A percentile compares a stretch with the other conserved stretches of the same genome.
These are phyloP conservation scores for Solanum bukasovii DNA, from an alignment of 257 asterid genomes.

Conservation along the genomic window DNA sequence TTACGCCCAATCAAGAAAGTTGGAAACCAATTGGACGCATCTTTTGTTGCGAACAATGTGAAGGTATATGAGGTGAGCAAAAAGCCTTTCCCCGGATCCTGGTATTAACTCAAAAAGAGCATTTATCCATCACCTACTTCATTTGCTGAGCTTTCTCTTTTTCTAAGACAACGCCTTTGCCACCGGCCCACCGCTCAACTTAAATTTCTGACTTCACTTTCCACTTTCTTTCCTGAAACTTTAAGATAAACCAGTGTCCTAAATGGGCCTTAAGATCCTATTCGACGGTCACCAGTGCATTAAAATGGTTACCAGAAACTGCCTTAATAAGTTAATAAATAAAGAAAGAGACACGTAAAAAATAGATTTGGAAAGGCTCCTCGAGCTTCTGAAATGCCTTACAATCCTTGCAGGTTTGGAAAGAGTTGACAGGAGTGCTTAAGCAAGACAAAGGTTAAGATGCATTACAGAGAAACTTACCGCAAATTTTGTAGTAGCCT, in stretches of 20 bases:
- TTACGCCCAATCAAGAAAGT: neutral
- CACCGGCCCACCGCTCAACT: neutral
- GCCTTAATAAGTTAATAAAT: neutral
- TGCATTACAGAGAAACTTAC: constrained; percentile 31
- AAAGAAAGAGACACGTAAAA: neutral
- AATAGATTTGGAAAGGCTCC: neutral
- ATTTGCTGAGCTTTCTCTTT: neutral
- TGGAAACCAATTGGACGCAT: neutral
- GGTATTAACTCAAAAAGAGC: neutral
- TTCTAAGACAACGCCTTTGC: neutral
- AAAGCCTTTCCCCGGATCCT: neutral
- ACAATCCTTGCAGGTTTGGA: neutral
- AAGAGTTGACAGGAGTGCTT: neutral
- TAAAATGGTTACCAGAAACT: neutral
- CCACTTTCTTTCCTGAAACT: neutral
- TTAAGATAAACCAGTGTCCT: neutral
- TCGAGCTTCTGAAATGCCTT: neutral
- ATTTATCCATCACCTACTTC: neutral
- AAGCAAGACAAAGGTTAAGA: neutral
- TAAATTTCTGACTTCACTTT: neutral
- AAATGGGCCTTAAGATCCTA: neutral
- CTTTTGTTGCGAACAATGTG: neutral
- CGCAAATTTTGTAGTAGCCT: constrained; percentile 58
- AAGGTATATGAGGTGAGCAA: neutral
- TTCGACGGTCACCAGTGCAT: neutral